A percentile compares a stretch with the other conserved stretches of the same genome.
phyloP scores from a whole-genome alignment of 331 rosid species.

The Quercus tomentella region DNA sequence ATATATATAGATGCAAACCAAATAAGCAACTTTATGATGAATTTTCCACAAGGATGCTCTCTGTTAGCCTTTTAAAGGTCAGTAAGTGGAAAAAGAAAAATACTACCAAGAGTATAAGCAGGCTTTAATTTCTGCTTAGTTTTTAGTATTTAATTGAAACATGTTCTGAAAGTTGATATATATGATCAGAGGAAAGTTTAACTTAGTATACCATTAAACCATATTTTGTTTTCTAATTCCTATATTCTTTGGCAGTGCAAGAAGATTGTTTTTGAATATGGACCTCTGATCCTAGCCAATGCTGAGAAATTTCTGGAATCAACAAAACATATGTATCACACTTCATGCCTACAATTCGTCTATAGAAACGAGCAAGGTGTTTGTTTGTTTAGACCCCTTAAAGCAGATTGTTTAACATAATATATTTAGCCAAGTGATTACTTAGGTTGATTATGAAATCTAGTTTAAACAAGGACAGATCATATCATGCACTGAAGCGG shows the following conservation, averaged over 20 bases:
- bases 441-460: too few relatives aligned
- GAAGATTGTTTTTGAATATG: slow-evolving; percentile 66
- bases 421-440: too few relatives aligned
- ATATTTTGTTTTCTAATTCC: neutral
- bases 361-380: too few relatives aligned
- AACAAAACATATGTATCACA: slow-evolving; percentile 53
- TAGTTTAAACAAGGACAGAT: too few relatives aligned
- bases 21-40: neutral
- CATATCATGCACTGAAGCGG: too few relatives aligned
- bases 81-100: neutral
- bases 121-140: neutral
- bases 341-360: slow-evolving; percentile 59
- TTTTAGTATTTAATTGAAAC: neutral
- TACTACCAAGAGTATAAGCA: neutral
- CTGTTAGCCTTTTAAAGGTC: neutral
- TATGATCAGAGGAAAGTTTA: neutral
- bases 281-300: slow-evolving; percentile 54
- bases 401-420: too few relatives aligned
- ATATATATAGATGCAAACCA: neutral
- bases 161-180: neutral
- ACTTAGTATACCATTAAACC: neutral
- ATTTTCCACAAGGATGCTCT: neutral
- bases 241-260: slow-evolving; percentile 66
- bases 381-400: too few relatives aligned
- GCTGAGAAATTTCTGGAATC: slow-evolving; percentile 73